A percentile compares a stretch with the other conserved stretches of the same genome.
Evolutionary conservation across 2,329 filamentous ascomycete species (phyloP).

Genomic region (Neofusicoccum sp.): DNA sequence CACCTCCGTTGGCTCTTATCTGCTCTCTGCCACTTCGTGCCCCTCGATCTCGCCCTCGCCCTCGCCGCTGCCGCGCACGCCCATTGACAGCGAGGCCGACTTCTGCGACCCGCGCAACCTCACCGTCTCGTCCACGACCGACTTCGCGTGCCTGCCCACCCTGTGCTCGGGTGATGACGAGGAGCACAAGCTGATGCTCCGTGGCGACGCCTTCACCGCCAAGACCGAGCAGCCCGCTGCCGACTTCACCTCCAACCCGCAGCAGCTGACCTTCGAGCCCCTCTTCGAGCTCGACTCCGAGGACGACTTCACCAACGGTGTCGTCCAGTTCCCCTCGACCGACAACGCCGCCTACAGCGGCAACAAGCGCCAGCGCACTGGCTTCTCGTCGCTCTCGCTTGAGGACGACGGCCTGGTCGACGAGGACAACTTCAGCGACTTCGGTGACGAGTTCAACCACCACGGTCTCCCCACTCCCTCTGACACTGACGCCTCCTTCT

Average conservation of each 20-base stretch:
- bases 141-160: constrained; percentile 64
- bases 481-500: constrained; percentile 48
- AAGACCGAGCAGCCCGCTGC: constrained; percentile 35
- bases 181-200: constrained; percentile 54
- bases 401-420: constrained; percentile 77
- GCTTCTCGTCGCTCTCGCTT: constrained; percentile 59
- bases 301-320: constrained; percentile 76
- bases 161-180: constrained; percentile 64
- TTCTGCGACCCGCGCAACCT: constrained; percentile 92
- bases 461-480: constrained; percentile 64
- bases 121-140: constrained; percentile 64
- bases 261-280: constrained; percentile 74
- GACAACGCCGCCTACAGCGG: constrained; percentile 60
- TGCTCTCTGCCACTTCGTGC: constrained; percentile 70
- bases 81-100: constrained; percentile 70
- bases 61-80: constrained; percentile 70
- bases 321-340: constrained; percentile 66
- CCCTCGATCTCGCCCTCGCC: constrained; percentile 86
- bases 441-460: constrained; percentile 66
- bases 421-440: constrained; percentile 72
- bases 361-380: constrained; percentile 70
- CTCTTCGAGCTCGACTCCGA: constrained; percentile 89
- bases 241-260: constrained; percentile 51
- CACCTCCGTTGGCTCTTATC: constrained; percentile 54
- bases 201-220: constrained; percentile 39